A percentile compares a stretch with the other conserved stretches of the same genome.
phyloP scores from a whole-genome alignment of 2,329 filamentous ascomycete genomes.

The Xylaria sp. region DNA sequence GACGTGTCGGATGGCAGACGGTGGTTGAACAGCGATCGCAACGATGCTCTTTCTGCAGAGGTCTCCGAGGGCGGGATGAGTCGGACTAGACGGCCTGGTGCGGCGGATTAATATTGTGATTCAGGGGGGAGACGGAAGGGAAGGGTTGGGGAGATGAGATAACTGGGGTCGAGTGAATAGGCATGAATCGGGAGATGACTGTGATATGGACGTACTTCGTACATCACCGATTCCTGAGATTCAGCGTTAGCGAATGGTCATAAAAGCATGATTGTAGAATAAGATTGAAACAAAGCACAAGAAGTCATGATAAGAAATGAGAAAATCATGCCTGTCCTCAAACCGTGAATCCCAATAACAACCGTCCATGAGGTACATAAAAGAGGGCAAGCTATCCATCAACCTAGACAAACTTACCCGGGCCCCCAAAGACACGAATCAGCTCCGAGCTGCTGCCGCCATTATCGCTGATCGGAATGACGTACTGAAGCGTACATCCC shows the following conservation, averaged over 20 bases:
- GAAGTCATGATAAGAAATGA: neutral
- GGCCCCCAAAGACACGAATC: slow-evolving; percentile 93
- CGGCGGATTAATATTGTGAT: neutral
- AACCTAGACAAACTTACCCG: slow-evolving; percentile 63
- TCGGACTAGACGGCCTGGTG: slow-evolving; percentile 88
- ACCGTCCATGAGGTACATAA: neutral
- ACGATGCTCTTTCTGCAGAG: slow-evolving; percentile 74
- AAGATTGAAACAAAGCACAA: neutral
- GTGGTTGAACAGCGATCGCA: slow-evolving; percentile 88
- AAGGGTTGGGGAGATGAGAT: too few relatives aligned
- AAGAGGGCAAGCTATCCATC: neutral
- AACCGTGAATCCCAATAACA: neutral
- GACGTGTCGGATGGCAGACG: slow-evolving; percentile 71
- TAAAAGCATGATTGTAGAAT: neutral
- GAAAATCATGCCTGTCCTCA: neutral
- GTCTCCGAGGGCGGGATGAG: slow-evolving; percentile 78
- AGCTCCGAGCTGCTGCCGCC: slow-evolving; percentile 93
- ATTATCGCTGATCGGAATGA: slow-evolving; percentile 96
- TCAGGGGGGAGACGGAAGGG: neutral
- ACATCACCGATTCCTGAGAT: slow-evolving; percentile 49
- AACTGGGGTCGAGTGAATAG: too few relatives aligned
- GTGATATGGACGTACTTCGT: slow-evolving; percentile 43
- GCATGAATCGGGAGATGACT: neutral
- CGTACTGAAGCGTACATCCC: slow-evolving; percentile 76
- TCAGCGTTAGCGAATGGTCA: neutral